Base-by-base conservation (phyloP, 2,329 filamentous ascomycete genomes). In the Cladophialophora yegresii region DNA sequence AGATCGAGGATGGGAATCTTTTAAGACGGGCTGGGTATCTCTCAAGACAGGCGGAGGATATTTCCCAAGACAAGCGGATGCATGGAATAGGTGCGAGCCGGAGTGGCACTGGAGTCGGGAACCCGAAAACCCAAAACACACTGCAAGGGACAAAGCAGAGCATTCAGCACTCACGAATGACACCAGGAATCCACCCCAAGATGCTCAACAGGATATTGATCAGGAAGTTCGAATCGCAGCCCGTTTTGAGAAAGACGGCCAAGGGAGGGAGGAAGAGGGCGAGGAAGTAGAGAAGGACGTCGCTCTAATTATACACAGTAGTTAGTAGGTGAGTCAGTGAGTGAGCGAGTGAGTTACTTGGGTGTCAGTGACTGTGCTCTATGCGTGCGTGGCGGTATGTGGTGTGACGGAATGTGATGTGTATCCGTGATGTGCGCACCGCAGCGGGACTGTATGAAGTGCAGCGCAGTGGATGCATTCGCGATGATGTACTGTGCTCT, bases 151-250 rank as follows among this genome's bases (percentile, higher is more conserved):
- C 32, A 57, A 22, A 57, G 3, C 6, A 28, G 28, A 59, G n/a
- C n/a, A n/a, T n/a, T 13, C n/a, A 33, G 33, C 63, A 85, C 86
- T 71, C 85, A 96, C 82, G 92, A 78, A 96, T 90, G 80, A 96
- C 92, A 78, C 92, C 90, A 68, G 89, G 89, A 73, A 93, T 83
- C 79, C 85, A 88, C 76, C 85, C 87, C 71, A 92, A 82, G 72
- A 91, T 86, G 72, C 91, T 95, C 79, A 96, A 82, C 73, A 91
- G 84, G 79, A 96, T 91, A 87, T 96, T 96, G 86, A 96, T 96
- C 79, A 93, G 82, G 74, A 96, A 83, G 76, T 96, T 91, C 71
- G 88, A 86, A 75, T 88, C 89, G 81, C 92, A 96, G 73, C 92
- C 92, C 71, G 89, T 87, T 87, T 96, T 92, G 72, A 96, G 89